phyloP scores from a whole-genome alignment of 2,329 filamentous ascomycete species.

The Cladorrhinum sp. region DNA sequence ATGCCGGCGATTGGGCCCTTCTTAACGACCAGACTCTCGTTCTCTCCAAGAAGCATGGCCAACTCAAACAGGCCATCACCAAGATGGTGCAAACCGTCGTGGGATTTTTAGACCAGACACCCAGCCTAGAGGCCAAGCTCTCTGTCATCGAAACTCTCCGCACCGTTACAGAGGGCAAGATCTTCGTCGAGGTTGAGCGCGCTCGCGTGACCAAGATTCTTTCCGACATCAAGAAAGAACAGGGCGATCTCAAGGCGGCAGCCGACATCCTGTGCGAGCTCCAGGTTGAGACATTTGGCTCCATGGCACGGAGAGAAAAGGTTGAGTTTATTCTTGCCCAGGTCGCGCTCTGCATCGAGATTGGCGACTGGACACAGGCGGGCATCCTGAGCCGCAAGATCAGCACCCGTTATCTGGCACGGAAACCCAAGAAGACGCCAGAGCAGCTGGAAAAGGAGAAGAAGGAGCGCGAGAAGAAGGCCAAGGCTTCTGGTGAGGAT shows the following conservation, averaged over 20 bases:
- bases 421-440: constrained; percentile 85
- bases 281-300: constrained; percentile 98
- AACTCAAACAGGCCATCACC: constrained; percentile 98
- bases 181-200: constrained; percentile 98
- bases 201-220: constrained; percentile 92
- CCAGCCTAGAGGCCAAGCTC: constrained; percentile 82
- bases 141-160: constrained; percentile 91
- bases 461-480: constrained; percentile 82
- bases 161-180: constrained; percentile 98
- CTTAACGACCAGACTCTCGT: constrained; percentile 95
- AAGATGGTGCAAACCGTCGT: constrained; percentile 99
- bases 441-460: constrained; percentile 89
- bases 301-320: constrained; percentile 96
- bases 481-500: constrained; percentile 70
- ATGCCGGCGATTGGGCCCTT: constrained; percentile 87
- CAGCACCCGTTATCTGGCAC: constrained; percentile 85
- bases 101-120: constrained; percentile 82
- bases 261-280: constrained; percentile 94
- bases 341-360: constrained; percentile 91
- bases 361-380: constrained; percentile 93
- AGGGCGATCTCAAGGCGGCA: constrained; percentile 87
- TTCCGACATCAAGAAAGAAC: constrained; percentile 94
- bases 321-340: constrained; percentile 98
- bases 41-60: constrained; percentile 98
- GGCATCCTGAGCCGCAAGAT: constrained; percentile 94